Percentiles rank a stretch among this genome's conserved stretches.
phyloP scores from a whole-genome alignment of 331 rosid genomes.

The Stylosanthes scabra region DNA sequence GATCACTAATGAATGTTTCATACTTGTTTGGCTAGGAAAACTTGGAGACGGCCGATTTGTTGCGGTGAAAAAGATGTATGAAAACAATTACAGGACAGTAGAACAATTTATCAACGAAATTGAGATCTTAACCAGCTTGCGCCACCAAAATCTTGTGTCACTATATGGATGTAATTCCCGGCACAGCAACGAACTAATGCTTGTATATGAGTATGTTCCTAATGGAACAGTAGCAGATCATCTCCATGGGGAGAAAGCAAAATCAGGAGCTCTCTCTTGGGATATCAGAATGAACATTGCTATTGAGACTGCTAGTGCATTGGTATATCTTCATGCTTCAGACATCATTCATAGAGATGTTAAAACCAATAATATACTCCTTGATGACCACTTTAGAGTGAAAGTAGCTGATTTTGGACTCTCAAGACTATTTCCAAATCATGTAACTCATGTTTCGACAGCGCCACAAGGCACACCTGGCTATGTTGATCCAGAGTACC shows the following conservation, averaged over 20 bases:
- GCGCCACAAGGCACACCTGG: conserved; percentile 54
- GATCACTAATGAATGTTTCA: conserved; percentile 12
- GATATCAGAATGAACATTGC: conserved; percentile 45
- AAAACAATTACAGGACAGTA: conserved; percentile 54
- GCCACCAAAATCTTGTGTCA: conserved; percentile 56
- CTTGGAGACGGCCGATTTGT: conserved; percentile 67
- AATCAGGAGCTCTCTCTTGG: conserved; percentile 39
- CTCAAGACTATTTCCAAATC: conserved; percentile 40
- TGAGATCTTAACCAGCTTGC: conserved; percentile 51
- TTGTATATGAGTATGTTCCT: conserved; percentile 46
- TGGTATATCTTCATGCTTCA: conserved; percentile 46
- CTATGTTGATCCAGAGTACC: conserved; percentile 48
- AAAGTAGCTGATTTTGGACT: conserved; percentile 55
- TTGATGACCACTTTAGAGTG: conserved; percentile 44
- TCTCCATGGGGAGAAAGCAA: conserved; percentile 39
- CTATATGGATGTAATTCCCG: conserved; percentile 48
- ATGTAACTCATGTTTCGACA: conserved; percentile 46
- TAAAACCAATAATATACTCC: conserved; percentile 45
- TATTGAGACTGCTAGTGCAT: conserved; percentile 48
- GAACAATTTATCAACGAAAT: conserved; percentile 82
- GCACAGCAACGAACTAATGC: conserved; percentile 36
- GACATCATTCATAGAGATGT: conserved; percentile 54
- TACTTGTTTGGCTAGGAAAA: conserved; percentile 50
- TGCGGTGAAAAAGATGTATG: conserved; percentile 74
- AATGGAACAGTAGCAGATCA: conserved; percentile 52